A percentile compares a stretch with the other conserved stretches of the same genome.
Evolutionary conservation across 768 basidiomycete genomes (phyloP).

Genomic region (Scleroderma citrinum): DNA sequence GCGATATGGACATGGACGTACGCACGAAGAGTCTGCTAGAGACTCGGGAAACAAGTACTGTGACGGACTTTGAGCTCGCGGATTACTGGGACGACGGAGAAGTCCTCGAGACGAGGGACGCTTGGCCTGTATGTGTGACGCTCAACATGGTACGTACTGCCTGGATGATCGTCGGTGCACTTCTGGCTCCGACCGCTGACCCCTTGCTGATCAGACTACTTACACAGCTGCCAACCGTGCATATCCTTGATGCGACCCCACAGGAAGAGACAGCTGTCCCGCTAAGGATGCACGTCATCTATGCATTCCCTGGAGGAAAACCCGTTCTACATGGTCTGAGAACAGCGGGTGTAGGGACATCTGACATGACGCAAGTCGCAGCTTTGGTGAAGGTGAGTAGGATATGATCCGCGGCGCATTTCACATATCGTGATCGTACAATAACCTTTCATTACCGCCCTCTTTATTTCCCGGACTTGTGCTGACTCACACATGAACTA

Average conservation of each 20-base stretch:
- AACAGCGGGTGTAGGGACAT: conserved; percentile 56
- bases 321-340: conserved; percentile 57
- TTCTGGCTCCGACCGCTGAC: not conserved
- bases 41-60: conserved; percentile 41
- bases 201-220: not conserved
- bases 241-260: conserved; percentile 69
- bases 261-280: conserved; percentile 69
- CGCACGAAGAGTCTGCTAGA: conserved; percentile 42
- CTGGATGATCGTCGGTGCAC: no score
- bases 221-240: conserved; percentile 46
- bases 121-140: conserved; percentile 74
- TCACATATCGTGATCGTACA: no score
- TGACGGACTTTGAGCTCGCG: conserved; percentile 78
- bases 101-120: conserved; percentile 50
- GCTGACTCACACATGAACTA: conserved; percentile 41
- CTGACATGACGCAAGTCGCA: conserved; percentile 42
- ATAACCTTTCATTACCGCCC: not conserved
- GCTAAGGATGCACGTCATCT: conserved; percentile 54
- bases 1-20: conserved; percentile 42
- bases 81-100: conserved; percentile 89
- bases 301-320: conserved; percentile 45
- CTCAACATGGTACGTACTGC: conserved; percentile 60
- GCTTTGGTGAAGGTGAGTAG: conserved; percentile 53
- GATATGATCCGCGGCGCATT: no score
- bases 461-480: not conserved